Conservation (phyloP, 75 land plant species). For the Sequoiadendron giganteum region DNA sequence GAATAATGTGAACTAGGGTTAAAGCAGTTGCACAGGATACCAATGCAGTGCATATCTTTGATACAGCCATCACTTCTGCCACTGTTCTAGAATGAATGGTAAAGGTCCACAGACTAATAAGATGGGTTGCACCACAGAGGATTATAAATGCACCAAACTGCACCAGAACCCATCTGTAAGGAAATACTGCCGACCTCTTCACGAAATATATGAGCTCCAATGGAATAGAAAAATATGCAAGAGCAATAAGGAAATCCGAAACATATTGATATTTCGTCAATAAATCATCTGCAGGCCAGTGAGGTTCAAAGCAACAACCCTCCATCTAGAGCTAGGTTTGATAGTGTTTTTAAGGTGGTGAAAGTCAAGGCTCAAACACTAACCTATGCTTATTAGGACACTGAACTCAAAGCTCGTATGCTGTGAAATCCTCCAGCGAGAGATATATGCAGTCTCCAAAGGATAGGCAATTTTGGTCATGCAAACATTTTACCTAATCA, state of each 20-base stretch:
- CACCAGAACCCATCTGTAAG: conserved; percentile 84
- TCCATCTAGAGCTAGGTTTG: conserved; percentile 32
- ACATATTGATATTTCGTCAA: conserved; percentile 79
- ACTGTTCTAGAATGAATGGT: conserved; percentile 53
- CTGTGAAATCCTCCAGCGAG: not conserved
- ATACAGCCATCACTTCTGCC: conserved; percentile 66
- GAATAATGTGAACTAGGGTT: conserved; percentile 82
- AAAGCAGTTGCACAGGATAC: conserved; percentile 88
- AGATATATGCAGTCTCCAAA: not conserved
- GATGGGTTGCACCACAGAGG: conserved; percentile 82
- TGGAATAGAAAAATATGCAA: conserved; percentile 88
- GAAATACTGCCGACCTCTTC: conserved; percentile 79
- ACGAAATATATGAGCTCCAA: conserved; percentile 83
- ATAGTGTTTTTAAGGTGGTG: not conserved
- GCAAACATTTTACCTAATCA: too few relatives aligned
- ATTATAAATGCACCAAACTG: conserved; percentile 90
- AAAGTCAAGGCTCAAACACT: too few relatives aligned
- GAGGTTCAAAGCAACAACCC: conserved; percentile 73
- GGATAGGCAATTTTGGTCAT: not conserved
- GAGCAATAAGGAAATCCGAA: conserved; percentile 81
- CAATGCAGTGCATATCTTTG: conserved; percentile 70
- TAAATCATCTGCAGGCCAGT: conserved; percentile 72
- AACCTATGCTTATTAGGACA: not conserved
- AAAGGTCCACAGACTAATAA: conserved; percentile 85
- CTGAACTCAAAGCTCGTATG: not conserved